Evolutionary conservation across 306 rosid genomes (phyloP).

Genomic region (Cotoneaster glaucophyllus): DNA sequence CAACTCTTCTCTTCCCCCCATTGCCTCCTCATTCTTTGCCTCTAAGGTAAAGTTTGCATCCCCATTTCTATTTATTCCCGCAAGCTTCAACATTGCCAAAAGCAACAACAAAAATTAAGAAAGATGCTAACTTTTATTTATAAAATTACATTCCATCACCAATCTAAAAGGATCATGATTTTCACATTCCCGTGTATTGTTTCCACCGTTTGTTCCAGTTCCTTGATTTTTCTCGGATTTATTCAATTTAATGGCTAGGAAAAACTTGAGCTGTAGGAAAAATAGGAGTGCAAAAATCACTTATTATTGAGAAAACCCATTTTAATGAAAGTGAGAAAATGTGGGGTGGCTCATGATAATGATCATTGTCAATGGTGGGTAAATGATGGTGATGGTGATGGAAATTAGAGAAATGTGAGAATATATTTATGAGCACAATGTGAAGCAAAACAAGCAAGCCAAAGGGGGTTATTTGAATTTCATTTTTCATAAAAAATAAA

Average conservation of each 20-base stretch:
- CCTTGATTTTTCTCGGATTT: not conserved
- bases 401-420: not conserved
- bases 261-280: no score
- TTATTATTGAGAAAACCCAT: conserved; percentile 5
- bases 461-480: not conserved
- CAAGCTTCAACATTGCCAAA: conserved; percentile 47
- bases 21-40: conserved; percentile 39
- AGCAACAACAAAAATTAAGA: not conserved
- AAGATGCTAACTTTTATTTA: not conserved
- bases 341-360: not conserved
- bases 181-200: no score
- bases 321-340: not conserved
- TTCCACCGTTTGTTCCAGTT: no score
- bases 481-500: conserved; percentile 7
- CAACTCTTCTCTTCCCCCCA: conserved; percentile 45
- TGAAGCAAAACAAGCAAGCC: not conserved
- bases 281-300: not conserved
- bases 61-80: conserved; percentile 74
- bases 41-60: conserved; percentile 62
- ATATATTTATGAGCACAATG: conserved; percentile 1
- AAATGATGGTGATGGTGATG: not conserved
- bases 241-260: not conserved
- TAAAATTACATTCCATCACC: not conserved
- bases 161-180: not conserved
- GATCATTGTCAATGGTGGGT: conserved; percentile 26